Percentiles rank a stretch among this genome's conserved stretches.
phyloP scores from a whole-genome alignment of 1,284 basidiomycete species.

The Cutaneotrichosporon sp. region DNA sequence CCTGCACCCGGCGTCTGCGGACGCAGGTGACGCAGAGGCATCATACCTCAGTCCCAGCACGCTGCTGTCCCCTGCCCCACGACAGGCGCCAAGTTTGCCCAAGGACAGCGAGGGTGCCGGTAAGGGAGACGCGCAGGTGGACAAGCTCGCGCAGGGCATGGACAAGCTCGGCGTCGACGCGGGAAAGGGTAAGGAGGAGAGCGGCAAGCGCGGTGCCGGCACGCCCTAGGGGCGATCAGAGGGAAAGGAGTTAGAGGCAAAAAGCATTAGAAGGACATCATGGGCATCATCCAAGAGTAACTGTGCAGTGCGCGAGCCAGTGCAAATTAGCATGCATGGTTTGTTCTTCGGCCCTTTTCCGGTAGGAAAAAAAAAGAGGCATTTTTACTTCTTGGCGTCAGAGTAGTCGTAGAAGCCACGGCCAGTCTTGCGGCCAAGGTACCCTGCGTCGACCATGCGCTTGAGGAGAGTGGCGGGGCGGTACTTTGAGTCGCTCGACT shows the following conservation, averaged over 20 bases:
- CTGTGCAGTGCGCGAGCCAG: neutral
- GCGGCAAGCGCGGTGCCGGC: neutral
- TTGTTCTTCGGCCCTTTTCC: neutral
- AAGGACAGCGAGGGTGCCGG: neutral
- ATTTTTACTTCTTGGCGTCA: neutral
- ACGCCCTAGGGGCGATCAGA: neutral
- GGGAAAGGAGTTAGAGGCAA: neutral
- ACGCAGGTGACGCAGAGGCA: neutral
- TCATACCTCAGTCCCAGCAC: constrained; percentile 39
- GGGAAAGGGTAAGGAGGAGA: neutral
- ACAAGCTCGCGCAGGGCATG: constrained; percentile 23
- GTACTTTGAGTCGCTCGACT: constrained; percentile 94
- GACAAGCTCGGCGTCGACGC: constrained; percentile 8
- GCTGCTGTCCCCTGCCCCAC: constrained; percentile 30
- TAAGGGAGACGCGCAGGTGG: constrained; percentile 8
- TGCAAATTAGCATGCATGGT: neutral
- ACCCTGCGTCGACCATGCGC: constrained; percentile 93
- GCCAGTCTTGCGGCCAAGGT: constrained; percentile 69
- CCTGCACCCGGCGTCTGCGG: constrained; percentile 19
- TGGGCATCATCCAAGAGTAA: neutral
- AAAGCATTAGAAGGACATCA: too few relatives aligned
- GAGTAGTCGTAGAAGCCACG: constrained; percentile 76
- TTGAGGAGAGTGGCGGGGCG: constrained; percentile 85
- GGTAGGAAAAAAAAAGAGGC: neutral
- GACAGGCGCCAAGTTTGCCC: neutral